Evolutionary conservation across 495 filamentous ascomycete genomes (phyloP), one percentile per base, ranked within the genome.

Genomic region (Lepidopterella palustris): DNA sequence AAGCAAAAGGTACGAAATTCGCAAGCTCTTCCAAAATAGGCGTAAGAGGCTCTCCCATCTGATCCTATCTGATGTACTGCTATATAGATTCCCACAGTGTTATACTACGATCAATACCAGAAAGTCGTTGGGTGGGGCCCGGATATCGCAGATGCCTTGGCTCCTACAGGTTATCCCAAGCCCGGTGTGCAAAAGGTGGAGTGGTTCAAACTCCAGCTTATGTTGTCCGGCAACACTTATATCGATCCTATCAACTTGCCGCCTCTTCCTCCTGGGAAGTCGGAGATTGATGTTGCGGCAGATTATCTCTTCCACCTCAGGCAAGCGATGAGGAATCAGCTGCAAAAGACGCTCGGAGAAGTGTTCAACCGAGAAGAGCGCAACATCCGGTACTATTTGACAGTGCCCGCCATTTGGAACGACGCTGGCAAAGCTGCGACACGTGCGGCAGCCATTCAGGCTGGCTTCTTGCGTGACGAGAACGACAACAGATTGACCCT

Each of bases 171-270:
- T 52, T 87, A 87, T 70, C 85, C 85, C 54, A 88, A 87, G 74
- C 83, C 83, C 8, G 85, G 85, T 59, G 85, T 88, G 59, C 85
- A 88, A 67, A 88, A 87, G 73, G 85, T 88, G 6, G 85, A 88
- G 65, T 88, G 85, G 85, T 87, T 88, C 77, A 88, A 88, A 75
- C 79, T 87, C 23, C 85, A 88, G 74, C 77, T 88, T 45, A 88
- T 88, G 85, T 74, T 88, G 55, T 87, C 84, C 21, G 85, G 85
- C 58, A 88, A 88, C 76, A 88, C 85, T 4, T 88, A 88, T 69
- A 88, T 88, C 65, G 85, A 88, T 64, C 85, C 85, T 53, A 88
- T 88, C 73, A 88, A 88, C 78, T 78, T 88, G 56, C 85, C 85
- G 13, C 85, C 85, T 31, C 82, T 88, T 50, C 85, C 85, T 18